phyloP scores from a whole-genome alignment of 129 eudicot species.

The Silybum marianum region DNA sequence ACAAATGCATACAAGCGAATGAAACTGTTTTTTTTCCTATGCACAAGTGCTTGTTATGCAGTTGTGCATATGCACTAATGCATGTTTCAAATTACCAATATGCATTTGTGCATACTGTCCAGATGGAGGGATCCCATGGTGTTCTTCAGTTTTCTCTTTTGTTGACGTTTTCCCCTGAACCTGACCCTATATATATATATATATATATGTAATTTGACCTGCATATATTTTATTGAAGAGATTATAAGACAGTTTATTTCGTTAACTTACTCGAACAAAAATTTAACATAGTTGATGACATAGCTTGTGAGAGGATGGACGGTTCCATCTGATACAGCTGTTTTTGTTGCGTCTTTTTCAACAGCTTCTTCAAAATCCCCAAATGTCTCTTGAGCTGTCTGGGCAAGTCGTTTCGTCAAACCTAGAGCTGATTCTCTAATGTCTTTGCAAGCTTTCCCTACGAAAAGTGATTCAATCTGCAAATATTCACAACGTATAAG shows the following conservation, averaged over 20 bases:
- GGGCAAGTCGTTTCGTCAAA: slow-evolving; percentile 93
- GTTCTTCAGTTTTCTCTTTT: too few relatives aligned
- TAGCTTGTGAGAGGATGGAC: slow-evolving; percentile 99
- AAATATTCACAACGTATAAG: slow-evolving; percentile 18
- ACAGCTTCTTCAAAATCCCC: slow-evolving; percentile 99
- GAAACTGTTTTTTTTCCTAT: too few relatives aligned
- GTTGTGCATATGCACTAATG: too few relatives aligned
- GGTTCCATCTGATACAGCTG: slow-evolving; percentile 94
- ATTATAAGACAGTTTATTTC: background rate
- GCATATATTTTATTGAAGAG: background rate
- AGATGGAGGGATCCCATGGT: too few relatives aligned
- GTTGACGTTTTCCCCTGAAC: too few relatives aligned
- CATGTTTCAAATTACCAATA: too few relatives aligned
- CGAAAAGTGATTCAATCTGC: slow-evolving; percentile 85
- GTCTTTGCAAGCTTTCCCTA: slow-evolving; percentile 86
- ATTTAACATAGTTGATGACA: slow-evolving; percentile 95
- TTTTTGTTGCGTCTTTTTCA: slow-evolving; percentile 97
- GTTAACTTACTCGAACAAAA: slow-evolving; percentile 87
- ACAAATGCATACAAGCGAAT: too few relatives aligned
- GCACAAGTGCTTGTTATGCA: too few relatives aligned
- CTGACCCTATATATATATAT: too few relatives aligned
- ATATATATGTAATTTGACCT: background rate
- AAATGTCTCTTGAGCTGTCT: slow-evolving; percentile 94
- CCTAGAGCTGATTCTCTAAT: slow-evolving; percentile 90
- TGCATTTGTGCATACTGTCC: too few relatives aligned